phyloP scores from a whole-genome alignment of 2,329 filamentous ascomycete species.

The Blastomyces percursus region DNA sequence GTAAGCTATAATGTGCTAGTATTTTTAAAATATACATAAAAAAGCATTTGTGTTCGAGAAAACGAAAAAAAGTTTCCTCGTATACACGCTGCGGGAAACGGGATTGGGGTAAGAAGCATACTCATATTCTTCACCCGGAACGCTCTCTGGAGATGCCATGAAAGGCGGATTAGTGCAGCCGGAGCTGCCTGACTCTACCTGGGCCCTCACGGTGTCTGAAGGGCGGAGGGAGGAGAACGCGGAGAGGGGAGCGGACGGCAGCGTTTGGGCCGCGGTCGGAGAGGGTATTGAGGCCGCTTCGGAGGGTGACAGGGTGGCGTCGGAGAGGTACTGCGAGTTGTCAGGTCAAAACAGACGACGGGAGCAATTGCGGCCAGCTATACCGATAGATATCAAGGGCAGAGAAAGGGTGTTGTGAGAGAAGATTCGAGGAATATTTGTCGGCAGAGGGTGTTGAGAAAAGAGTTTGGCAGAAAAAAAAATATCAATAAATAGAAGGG shows the following conservation, averaged over 20 bases:
- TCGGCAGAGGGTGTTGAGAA: not conserved
- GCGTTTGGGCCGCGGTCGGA: not conserved
- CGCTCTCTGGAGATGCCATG: conserved; percentile 34
- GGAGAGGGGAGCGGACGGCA: conserved; percentile 10
- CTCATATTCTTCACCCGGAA: conserved; percentile 37
- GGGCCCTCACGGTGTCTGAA: conserved; percentile 9
- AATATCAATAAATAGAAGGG: too few species aligned
- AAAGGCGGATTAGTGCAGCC: conserved; percentile 28
- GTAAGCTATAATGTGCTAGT: too few species aligned
- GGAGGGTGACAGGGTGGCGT: conserved; percentile 8
- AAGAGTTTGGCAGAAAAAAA: not conserved
- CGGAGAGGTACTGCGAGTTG: conserved; percentile 4
- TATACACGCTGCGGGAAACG: not conserved
- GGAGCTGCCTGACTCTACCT: conserved; percentile 18
- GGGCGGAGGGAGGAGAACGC: not conserved
- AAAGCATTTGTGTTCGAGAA: not conserved
- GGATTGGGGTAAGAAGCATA: conserved; percentile 21
- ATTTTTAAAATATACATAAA: too few species aligned
- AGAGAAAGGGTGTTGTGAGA: not conserved
- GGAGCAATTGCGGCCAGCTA: not conserved
- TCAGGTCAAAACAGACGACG: not conserved
- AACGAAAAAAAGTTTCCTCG: not conserved
- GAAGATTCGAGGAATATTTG: not conserved
- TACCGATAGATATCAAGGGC: not conserved
- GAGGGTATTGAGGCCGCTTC: conserved; percentile 6